These are phyloP conservation scores for Penicillium pancosmium DNA, from an alignment of 495 filamentous ascomycete genomes.

Conservation along the genomic window DNA sequence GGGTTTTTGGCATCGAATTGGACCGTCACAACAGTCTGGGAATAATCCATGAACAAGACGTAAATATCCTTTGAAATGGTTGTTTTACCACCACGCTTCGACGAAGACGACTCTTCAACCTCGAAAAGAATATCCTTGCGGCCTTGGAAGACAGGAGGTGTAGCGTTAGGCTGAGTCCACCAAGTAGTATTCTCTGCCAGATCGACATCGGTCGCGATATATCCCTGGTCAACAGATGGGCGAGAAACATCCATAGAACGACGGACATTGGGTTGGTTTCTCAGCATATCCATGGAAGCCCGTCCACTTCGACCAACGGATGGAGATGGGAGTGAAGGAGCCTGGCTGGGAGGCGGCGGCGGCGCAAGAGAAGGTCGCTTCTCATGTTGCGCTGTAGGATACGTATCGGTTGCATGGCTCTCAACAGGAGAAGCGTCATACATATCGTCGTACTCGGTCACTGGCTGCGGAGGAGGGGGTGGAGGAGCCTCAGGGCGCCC, in stretches of 20 bases:
- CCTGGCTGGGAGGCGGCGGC: constrained; percentile 30
- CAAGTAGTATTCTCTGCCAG: constrained; percentile 70
- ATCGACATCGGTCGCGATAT: constrained; percentile 85
- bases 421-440: constrained; percentile 60
- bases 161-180: constrained; percentile 75
- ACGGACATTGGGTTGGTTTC: constrained; percentile 51
- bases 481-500: constrained; percentile 35
- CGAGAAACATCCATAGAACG: constrained; percentile 74
- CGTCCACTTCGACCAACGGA: constrained; percentile 51
- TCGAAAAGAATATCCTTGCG: constrained; percentile 85
- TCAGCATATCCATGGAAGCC: constrained; percentile 70
- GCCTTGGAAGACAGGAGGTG: constrained; percentile 79
- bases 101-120: constrained; percentile 72
- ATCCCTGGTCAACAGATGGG: constrained; percentile 72
- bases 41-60: constrained; percentile 91
- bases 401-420: constrained; percentile 38
- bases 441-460: constrained; percentile 47
- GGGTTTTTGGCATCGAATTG: constrained; percentile 78
- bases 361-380: constrained; percentile 34
- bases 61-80: constrained; percentile 78
- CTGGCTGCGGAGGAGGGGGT: constrained; percentile 34
- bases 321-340: constrained; percentile 48
- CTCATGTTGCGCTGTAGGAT: constrained; percentile 45
- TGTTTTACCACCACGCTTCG: constrained; percentile 68
- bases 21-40: constrained; percentile 85